These are phyloP conservation scores for Arthrobotrys entomopaga DNA, from an alignment of 2,329 filamentous ascomycete genomes.

Conservation along the genomic window DNA sequence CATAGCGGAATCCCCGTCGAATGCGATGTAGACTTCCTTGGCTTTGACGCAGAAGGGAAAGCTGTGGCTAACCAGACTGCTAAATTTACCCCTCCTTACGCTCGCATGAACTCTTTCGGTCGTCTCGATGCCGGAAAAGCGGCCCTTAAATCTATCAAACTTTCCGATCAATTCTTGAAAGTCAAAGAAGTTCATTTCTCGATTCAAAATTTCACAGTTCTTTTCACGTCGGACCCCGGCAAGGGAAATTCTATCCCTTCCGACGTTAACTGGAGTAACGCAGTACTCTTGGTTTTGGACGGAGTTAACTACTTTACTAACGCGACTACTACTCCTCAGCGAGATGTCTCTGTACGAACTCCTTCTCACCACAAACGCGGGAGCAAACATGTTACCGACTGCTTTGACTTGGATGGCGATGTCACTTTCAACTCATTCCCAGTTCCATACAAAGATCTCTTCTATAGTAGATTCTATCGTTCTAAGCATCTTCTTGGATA, in stretches of 20 bases:
- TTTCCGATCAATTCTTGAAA: neutral
- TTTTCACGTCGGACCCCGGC: constrained; percentile 2
- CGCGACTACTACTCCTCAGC: neutral
- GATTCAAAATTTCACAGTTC: constrained; percentile 23
- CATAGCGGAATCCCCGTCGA: constrained; percentile 46
- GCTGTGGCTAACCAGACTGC: neutral
- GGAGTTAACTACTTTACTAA: constrained; percentile 24
- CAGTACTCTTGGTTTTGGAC: constrained; percentile 26
- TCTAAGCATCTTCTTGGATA: constrained; percentile 31
- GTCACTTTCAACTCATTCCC: constrained; percentile 38
- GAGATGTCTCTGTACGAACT: neutral
- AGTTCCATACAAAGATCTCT: constrained; percentile 37
- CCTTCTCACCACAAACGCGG: constrained; percentile 7
- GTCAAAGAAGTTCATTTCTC: constrained; percentile 12
- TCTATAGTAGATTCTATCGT: constrained; percentile 37
- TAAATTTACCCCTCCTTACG: constrained; percentile 33
- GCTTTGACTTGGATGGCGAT: constrained; percentile 30
- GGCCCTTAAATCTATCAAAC: constrained; percentile 8
- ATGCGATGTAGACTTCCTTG: constrained; percentile 32
- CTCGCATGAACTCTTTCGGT: constrained; percentile 26
- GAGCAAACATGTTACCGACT: constrained; percentile 30
- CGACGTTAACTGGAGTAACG: constrained; percentile 23
- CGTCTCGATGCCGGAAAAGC: constrained; percentile 48
- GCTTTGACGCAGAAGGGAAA: neutral
- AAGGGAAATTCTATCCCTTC: constrained; percentile 9